Evolutionary conservation across 805 yeast species (phyloP), one percentile per base, ranked within the genome.

Genomic region (Torulaspora microellipsoides): DNA sequence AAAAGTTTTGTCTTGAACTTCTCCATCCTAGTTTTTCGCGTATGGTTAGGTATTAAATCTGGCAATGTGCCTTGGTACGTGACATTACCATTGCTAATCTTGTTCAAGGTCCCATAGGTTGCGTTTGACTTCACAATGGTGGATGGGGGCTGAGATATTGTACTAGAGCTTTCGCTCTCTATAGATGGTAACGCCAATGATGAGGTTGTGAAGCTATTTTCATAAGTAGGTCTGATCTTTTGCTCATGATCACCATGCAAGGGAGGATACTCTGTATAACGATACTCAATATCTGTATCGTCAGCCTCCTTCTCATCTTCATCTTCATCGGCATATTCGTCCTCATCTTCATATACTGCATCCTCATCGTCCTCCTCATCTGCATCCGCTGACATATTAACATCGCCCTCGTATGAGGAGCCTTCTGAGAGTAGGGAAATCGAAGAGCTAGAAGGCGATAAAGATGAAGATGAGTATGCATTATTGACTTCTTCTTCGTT

Each of bases 1-100:
- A 49, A 47, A 10, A 49, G 25, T 30, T 42, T 53, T 12, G 36
- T 47, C 34, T 45, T 49, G 12, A 54, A 25, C 38, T 46, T 52
- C 8, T 50, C 52, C 43, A 48, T 52, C 35, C 51, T 51, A 5
- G 52, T 42, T 12, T 42, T 48, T 31, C 60, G 51, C 27, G 46
- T 40, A 32, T 53, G 59, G 13, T 51, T 51, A 15, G 62, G 60
- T 31, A 57, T 57, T 11, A 57, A 37, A 38, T 57, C 59, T 1
- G 62, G 62, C 13, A 57, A 42, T 3, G 62, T 57, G 2, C 62
- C 60, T 20, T 53, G 53, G 33, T 53, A 54, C 17, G 49, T 54
- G n/a, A 53, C 46, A 30, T 49, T 51, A 6, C 52, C 38, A 25
- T 39, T 29, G 4, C 40, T 35, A 8, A 40, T 36, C 12, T 30